Evolutionary conservation across 257 asterid genomes (phyloP).

Genomic region (Solanum chilense): DNA sequence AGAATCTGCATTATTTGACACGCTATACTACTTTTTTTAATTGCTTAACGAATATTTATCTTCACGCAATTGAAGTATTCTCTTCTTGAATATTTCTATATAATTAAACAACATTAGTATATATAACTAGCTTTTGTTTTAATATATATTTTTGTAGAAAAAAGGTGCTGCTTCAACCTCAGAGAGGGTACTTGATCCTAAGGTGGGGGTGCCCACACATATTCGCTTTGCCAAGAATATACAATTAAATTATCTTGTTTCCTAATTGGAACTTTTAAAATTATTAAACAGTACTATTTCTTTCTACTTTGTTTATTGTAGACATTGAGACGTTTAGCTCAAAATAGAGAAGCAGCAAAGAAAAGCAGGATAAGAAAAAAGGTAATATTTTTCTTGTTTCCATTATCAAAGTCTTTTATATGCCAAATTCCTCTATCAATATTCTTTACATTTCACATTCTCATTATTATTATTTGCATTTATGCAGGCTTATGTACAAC

Average conservation of each 20-base stretch:
- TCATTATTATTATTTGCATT: not conserved
- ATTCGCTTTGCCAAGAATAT: not conserved
- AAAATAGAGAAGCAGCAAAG: constrained; percentile 96
- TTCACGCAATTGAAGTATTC: not conserved
- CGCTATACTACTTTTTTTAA: not conserved
- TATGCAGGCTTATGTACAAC: constrained; percentile 89
- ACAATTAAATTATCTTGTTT: not conserved
- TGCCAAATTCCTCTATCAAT: not conserved
- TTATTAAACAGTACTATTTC: not conserved
- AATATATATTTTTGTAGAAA: constrained; percentile 42
- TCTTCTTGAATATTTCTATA: not conserved
- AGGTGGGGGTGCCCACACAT: constrained; percentile 44
- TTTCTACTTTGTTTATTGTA: constrained; percentile 10
- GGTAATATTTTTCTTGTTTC: constrained; percentile 17
- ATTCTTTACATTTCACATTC: not conserved
- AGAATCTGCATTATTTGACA: not conserved
- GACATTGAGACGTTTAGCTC: constrained; percentile 96
- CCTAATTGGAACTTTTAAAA: not conserved
- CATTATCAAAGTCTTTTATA: not conserved
- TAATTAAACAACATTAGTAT: not conserved
- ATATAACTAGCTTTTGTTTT: not conserved
- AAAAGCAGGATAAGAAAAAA: constrained; percentile 95
- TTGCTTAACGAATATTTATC: not conserved
- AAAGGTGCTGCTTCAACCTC: constrained; percentile 65
- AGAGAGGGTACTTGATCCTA: constrained; percentile 65